Base-by-base conservation (phyloP, 345 rosid genomes). In the Sisymbrium irio region DNA sequence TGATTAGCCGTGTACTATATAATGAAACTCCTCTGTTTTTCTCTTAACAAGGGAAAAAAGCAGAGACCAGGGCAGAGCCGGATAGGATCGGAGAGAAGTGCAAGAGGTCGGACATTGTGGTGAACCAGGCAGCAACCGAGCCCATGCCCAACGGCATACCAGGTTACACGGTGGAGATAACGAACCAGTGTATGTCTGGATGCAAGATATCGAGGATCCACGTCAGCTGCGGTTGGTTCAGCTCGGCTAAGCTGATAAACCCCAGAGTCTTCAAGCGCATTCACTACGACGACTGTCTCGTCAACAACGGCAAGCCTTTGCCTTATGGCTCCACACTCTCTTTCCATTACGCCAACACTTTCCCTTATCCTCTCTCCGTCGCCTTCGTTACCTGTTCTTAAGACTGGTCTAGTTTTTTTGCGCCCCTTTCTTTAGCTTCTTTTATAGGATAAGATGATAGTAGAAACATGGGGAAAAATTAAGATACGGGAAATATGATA, bases 161-260 rank as follows among this genome's bases (percentile, higher is more conserved):
- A 0, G 78, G 90, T 1, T 91, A 88, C 83, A 85, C 85, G 0
- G 98, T 91, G 3, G 92, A 91, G 84, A 87, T 94, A 22, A 68
- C 80, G 50, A 91, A 94, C 80, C 67, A 50, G 12, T 91, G 97
- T 56, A 75, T 73, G 46, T 79, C 89, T 6, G 98, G 97, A 7
- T 89, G 97, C 69, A 77, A 76, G 30, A 89, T 94, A 49, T 79
- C 90, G 1, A 57, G 80, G 30, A 87, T 94, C 35, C 98, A 91
- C 81, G 66, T 94, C 32, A 73, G 13, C 36, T 94, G 98, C 55
- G 96, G 97, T 45, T 89, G 97, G 98, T 94, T 94, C 71, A 94
- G 97, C 79, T 91, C 98, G 1, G 90, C 82, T 15, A 85, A 71
- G 3, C 83, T 87, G 78, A 62, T 94, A 53, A 89, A 94, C 78